These are phyloP conservation scores for Phoma herbarum DNA, from an alignment of 2,329 filamentous ascomycete genomes.

Conservation along the genomic window DNA sequence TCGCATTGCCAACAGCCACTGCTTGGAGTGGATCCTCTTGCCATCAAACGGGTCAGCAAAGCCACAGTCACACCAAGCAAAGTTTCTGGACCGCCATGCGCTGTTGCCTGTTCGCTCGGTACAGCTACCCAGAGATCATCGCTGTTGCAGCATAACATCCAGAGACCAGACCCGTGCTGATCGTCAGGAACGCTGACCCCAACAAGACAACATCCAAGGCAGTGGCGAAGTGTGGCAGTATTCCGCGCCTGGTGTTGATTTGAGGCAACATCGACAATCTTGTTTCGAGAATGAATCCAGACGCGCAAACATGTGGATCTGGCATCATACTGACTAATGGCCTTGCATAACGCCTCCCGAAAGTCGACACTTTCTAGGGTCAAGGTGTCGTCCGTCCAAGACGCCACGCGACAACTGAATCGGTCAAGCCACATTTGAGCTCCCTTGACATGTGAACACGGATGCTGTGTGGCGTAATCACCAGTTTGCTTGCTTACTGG, in stretches of 20 bases:
- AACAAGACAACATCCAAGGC: not conserved
- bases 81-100: not conserved
- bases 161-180: slow-evolving; percentile 1
- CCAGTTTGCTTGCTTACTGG: not conserved
- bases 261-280: not conserved
- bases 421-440: slow-evolving; percentile 1
- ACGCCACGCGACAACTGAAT: not conserved
- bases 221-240: slow-evolving; percentile 16
- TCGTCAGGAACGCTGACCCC: slow-evolving; percentile 19
- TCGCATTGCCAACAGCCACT: not conserved
- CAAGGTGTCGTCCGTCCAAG: not conserved
- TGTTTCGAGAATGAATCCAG: not conserved
- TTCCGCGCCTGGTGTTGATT: not conserved
- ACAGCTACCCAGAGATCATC: not conserved
- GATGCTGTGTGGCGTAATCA: not conserved
- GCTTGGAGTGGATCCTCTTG: not conserved
- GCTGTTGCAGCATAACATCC: not conserved
- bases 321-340: not conserved
- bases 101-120: slow-evolving; percentile 3
- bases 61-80: slow-evolving; percentile 1
- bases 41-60: not conserved
- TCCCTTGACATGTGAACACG: not conserved
- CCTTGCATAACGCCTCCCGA: slow-evolving; percentile 7
- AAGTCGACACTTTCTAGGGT: not conserved
- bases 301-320: not conserved